Percentiles rank a stretch among this genome's conserved stretches.
Evolutionary conservation across 352 stramenopile genomes (phyloP).

Genomic region (Globisporangium paroecandrum): DNA sequence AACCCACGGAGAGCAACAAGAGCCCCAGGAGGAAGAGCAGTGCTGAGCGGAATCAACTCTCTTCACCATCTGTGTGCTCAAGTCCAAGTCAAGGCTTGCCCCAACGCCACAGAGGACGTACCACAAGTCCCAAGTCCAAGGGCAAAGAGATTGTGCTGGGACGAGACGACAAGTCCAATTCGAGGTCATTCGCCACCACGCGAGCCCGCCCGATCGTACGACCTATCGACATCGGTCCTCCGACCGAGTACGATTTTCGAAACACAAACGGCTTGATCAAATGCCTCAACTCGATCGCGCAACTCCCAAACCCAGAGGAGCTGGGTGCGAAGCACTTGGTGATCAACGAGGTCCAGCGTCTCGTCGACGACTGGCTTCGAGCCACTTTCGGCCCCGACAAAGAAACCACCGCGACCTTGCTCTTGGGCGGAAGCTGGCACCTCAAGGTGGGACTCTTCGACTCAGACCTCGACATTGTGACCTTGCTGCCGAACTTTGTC

Average conservation of each 20-base stretch:
- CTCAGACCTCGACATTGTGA: conserved; percentile 79
- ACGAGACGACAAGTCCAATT: neutral
- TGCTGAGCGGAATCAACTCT: neutral
- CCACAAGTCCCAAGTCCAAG: conserved; percentile 5
- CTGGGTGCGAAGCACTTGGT: conserved; percentile 71
- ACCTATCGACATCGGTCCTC: conserved; percentile 47
- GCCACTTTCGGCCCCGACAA: conserved; percentile 37
- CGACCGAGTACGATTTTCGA: conserved; percentile 73
- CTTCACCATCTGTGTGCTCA: neutral
- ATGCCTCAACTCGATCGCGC: conserved; percentile 65
- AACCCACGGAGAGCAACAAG: conserved; percentile 6
- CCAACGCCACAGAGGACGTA: conserved; percentile 10
- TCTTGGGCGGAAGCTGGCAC: conserved; percentile 79
- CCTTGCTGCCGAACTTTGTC: conserved; percentile 60
- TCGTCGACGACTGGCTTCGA: conserved; percentile 69
- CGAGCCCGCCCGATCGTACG: conserved; percentile 55
- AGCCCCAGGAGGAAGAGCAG: conserved; percentile 2
- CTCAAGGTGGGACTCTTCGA: conserved; percentile 72
- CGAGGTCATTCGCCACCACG: conserved; percentile 15
- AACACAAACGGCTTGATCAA: conserved; percentile 83
- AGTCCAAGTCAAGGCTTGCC: neutral
- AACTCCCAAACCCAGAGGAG: conserved; percentile 50
- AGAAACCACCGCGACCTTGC: conserved; percentile 49
- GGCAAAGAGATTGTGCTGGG: conserved; percentile 3
- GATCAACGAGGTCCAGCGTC: conserved; percentile 69